Base-by-base conservation (phyloP, 2,329 filamentous ascomycete genomes). In the Fusarium musae region DNA sequence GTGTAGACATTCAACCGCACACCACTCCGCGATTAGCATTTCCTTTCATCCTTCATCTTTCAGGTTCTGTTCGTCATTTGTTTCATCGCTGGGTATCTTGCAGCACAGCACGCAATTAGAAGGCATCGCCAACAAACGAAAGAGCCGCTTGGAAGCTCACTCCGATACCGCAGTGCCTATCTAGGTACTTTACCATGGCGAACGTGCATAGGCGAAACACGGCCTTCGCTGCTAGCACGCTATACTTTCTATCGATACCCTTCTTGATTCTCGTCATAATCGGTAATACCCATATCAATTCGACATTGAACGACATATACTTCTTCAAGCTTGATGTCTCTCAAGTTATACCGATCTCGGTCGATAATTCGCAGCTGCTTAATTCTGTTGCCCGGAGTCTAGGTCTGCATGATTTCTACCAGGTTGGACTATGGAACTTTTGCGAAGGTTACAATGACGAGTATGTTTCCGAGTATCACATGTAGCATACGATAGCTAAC, bases 391-490 rank as follows among this genome's bases (percentile, higher is more conserved):
- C 95, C 8, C 91, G 93, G 58, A 93, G 92, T 28, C 86, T 98
- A 60, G 96, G 95, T 36, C 87, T 98, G 54, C 94, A 97, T 80
- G 96, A 98, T 82, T 98, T 97, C 83, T 98, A 98, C 82, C 93
- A 95, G 78, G 93, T 97, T 34, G 95, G 95, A 10, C 84, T 98
- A 44, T 98, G 96, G 96, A 92, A 91, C 67, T 97, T 93, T 81
- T 98, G 96, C 82, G 93, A 97, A 81, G 95, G 95, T 26, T 97
- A 95, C 82, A 85, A 89, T 63, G 87, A 89, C 75, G 86, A 92
- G 82, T 89, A 79, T 61, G 86, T 58, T 17, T 46, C 12, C 23
- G 36, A 59, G 17, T 36, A 40, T 30, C 34, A 21, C 12, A 19
- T 47, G 23, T 17, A 19, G 34, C 9, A 13, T 39, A n/a, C 30